phyloP scores from a whole-genome alignment of 208 protist species.

The Jaenimonas drosophilae region DNA sequence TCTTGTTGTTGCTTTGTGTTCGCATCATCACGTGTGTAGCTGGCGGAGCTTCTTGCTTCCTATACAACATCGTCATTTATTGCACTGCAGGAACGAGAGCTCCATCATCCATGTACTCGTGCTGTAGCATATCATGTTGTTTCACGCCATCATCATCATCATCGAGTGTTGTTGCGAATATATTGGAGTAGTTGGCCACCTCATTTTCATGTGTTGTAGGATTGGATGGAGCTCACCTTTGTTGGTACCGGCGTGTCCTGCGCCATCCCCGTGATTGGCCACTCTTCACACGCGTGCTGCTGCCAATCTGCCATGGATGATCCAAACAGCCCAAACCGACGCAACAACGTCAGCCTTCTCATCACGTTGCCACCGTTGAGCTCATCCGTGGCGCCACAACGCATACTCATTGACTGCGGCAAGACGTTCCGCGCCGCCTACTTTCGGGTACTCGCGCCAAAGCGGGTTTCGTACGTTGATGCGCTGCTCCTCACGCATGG shows the following conservation, averaged over 20 bases:
- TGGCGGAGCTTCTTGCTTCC: no score
- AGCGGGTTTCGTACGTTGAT: constrained; percentile 19
- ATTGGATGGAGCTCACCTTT: constrained; percentile 20
- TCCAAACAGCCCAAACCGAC: constrained; percentile 11
- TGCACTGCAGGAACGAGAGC: no score
- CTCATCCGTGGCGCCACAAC: background rate
- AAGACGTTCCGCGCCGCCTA: constrained; percentile 46
- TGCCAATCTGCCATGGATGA: constrained; percentile 3
- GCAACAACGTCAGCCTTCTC: constrained; percentile 39
- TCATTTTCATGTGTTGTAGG: no score
- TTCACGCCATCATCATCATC: no score
- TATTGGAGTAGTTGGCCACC: no score
- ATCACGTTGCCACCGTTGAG: constrained; percentile 12
- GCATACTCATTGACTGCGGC: constrained; percentile 35
- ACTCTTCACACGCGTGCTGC: constrained; percentile 10
- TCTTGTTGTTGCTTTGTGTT: background rate
- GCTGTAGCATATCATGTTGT: no score
- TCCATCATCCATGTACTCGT: no score
- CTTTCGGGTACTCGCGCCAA: constrained; percentile 19
- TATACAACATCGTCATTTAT: no score
- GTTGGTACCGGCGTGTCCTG: constrained; percentile 74
- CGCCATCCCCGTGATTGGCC: constrained; percentile 76
- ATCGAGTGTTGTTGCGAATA: no score
- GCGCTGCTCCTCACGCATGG: constrained; percentile 44
- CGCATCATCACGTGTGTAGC: no score